Evolutionary conservation across 331 rosid species (phyloP).

Genomic region (Erythrophleum ivorense): DNA sequence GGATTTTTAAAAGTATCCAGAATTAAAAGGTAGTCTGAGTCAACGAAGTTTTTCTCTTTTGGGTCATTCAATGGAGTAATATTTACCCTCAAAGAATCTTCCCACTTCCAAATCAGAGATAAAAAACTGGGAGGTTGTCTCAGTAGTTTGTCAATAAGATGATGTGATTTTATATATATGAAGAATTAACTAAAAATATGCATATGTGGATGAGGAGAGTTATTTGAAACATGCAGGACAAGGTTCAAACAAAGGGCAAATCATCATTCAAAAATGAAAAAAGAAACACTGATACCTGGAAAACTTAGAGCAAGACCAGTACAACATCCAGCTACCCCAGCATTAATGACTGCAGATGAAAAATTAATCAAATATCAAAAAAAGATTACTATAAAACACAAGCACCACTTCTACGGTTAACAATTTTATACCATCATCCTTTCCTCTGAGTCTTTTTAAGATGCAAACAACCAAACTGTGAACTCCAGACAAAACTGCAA

Average conservation of each 20-base stretch:
- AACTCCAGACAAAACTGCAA: constrained; percentile 76
- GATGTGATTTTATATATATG: not conserved
- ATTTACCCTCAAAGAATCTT: not conserved
- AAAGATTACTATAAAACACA: not conserved
- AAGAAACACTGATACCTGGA: constrained; percentile 55
- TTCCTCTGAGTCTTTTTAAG: constrained; percentile 73
- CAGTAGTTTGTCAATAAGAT: not conserved
- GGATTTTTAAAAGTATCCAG: not conserved
- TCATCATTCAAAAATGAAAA: not conserved
- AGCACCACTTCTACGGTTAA: constrained; percentile 14
- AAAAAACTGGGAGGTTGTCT: not conserved
- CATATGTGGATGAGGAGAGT: not conserved
- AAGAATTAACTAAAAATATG: not conserved
- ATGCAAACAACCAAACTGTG: constrained; percentile 85
- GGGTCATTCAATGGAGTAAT: not conserved
- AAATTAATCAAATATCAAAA: constrained; percentile 17
- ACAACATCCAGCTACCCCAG: constrained; percentile 92
- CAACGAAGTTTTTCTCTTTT: not conserved
- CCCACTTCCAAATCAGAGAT: not conserved
- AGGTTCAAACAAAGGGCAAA: not conserved
- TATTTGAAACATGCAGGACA: not conserved
- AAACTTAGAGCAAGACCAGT: constrained; percentile 81
- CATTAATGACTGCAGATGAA: constrained; percentile 64
- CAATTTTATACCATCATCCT: constrained; percentile 65
- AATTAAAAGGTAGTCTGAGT: not conserved